A percentile compares a stretch with the other conserved stretches of the same genome.
These are phyloP conservation scores for Lactarius quietus DNA, from an alignment of 768 basidiomycete genomes.

Conservation along the genomic window DNA sequence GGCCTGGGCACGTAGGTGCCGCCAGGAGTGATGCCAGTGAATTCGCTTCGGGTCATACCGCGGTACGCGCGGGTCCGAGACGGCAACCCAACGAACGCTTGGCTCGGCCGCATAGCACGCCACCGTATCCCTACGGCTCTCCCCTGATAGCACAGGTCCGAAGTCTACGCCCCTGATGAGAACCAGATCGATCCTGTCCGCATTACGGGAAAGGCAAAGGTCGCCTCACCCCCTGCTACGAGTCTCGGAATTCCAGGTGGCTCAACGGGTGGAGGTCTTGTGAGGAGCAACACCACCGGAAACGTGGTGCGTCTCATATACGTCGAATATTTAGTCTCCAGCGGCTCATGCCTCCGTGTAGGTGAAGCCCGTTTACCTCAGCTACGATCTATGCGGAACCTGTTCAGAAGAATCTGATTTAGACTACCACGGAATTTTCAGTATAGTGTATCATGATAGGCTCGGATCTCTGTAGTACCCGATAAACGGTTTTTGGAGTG, in stretches of 20 bases:
- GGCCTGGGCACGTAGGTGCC: not conserved
- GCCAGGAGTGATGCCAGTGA: not conserved
- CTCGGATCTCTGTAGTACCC: not conserved
- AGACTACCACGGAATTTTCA: not conserved
- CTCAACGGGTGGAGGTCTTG: not conserved
- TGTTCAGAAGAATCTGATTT: not conserved
- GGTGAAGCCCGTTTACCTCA: not conserved
- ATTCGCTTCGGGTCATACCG: not conserved
- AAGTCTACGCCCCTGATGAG: not conserved
- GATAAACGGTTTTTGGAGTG: not conserved
- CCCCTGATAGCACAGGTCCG: not conserved
- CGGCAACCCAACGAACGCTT: not conserved
- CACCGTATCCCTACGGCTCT: not conserved
- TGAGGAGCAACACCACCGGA: not conserved
- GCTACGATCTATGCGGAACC: not conserved
- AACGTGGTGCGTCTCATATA: not conserved
- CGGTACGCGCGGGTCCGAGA: not conserved
- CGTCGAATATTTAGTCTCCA: not conserved
- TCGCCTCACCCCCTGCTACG: not conserved
- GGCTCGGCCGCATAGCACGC: not conserved
- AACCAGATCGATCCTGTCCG: slow-evolving; percentile 1
- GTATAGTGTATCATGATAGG: not conserved
- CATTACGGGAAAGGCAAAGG: not conserved
- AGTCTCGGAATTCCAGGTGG: not conserved
- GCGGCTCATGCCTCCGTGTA: not conserved